Evolutionary conservation across 202 grass and related monocot species (phyloP), one percentile per base, ranked within the genome.

Genomic region (Carex arenaria): DNA sequence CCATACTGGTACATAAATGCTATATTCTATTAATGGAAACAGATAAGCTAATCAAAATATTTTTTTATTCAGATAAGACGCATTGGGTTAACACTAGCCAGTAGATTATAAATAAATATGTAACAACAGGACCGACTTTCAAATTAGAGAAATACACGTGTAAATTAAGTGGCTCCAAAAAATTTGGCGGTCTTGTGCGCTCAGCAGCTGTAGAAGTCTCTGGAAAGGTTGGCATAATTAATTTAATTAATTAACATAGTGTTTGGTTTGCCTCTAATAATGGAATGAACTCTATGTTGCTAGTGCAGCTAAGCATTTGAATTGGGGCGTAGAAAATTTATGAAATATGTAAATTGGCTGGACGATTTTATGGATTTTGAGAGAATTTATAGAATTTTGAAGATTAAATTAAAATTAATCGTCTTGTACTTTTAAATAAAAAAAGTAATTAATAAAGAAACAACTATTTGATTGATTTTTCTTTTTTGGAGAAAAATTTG

Each of bases 141-240:
- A 9, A 55, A 82, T 82, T 30, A 47, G 10, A 32, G 2, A 34
- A 52, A 2, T 23, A 23, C 80, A 82, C 43, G 14, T 82, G 80
- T 82, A 68, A 17, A 55, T 53, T 82, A 67, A 82, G 64, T 82
- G 80, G 80, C 63, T 82, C 23, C 30, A 18, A 31, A 82, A n/a
- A 32, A 18, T 6, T 52, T 82, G 80, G 80, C 80, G 80, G 80
- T 67, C 43, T 82, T 82, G 43, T 82, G 43, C 45, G 61, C 80
- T 82, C 80, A 68, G 80, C 80, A 82, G 80, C 42, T 18, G 61
- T 32, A 54, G 80, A 82, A 82, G 45, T 32, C 80, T 68, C 80
- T 82, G 40, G 61, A 82, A 82, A 18, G 19, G 63, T 51, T 67
- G 63, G 79, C 61, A 1, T 26, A 20, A 81, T 81, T 81, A 81